phyloP scores from a whole-genome alignment of 208 protist genomes.

The Balamuthia mandrillaris region DNA sequence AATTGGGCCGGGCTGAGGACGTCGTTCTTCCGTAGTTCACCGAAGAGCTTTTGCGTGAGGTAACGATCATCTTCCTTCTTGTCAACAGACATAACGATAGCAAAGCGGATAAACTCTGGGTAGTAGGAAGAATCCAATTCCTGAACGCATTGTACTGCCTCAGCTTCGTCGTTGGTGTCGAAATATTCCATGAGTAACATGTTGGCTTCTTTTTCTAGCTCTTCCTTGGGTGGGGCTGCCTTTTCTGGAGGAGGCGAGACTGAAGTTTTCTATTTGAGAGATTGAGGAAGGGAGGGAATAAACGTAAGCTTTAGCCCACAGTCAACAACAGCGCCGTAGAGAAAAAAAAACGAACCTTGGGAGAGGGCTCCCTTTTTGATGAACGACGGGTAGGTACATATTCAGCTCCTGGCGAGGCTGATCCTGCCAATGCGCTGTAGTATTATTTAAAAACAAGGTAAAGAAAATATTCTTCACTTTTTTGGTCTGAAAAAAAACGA shows the following conservation, averaged over 20 bases:
- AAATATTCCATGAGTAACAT: not conserved
- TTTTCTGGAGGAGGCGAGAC: not conserved
- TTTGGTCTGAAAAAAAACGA: too few relatives aligned
- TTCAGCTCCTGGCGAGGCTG: too few relatives aligned
- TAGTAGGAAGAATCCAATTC: not conserved
- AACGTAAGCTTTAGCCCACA: not conserved
- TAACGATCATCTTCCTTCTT: constrained; percentile 1
- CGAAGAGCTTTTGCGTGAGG: not conserved
- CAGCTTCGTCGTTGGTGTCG: constrained; percentile 1
- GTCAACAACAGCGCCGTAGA: not conserved
- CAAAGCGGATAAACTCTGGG: not conserved
- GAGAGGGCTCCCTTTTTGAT: not conserved
- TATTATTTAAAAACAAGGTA: too few relatives aligned
- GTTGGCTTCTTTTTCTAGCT: not conserved
- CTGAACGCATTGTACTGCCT: not conserved
- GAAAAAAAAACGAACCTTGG: not conserved
- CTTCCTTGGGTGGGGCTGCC: not conserved
- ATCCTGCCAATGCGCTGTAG: too few relatives aligned
- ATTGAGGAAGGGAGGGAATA: not conserved
- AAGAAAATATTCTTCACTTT: too few relatives aligned
- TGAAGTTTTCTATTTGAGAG: not conserved
- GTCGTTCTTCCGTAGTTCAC: not conserved
- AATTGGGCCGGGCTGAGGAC: not conserved
- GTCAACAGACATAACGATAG: not conserved
- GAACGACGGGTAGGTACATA: not conserved